phyloP scores from a whole-genome alignment of 441 rosid genomes.

The Pelargonium exstipulatum region DNA sequence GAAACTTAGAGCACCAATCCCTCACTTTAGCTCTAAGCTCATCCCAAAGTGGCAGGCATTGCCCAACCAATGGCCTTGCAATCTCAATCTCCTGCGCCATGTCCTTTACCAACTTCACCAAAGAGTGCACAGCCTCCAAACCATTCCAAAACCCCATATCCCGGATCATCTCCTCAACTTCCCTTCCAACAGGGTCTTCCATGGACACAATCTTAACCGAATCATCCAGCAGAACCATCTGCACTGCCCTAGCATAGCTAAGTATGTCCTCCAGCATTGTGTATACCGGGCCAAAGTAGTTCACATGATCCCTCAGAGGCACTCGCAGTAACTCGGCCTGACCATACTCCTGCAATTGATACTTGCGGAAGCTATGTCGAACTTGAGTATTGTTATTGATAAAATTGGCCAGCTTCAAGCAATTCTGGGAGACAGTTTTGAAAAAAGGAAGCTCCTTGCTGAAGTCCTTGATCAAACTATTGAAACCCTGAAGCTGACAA shows the following conservation, averaged over 20 bases:
- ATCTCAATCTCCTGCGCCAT: not conserved
- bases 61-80: not conserved
- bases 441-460: not conserved
- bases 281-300: no score
- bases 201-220: not conserved
- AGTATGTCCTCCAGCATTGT: not conserved
- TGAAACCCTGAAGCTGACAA: conserved; percentile 6
- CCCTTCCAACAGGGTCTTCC: not conserved
- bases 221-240: no score
- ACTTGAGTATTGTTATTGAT: not conserved
- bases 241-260: not conserved
- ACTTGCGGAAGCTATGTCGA: not conserved
- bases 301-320: no score
- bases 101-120: not conserved
- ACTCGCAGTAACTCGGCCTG: no score
- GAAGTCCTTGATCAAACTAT: not conserved
- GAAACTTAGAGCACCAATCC: not conserved
- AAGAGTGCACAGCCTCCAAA: not conserved
- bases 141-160: not conserved
- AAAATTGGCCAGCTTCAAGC: not conserved
- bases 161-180: not conserved
- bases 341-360: no score
- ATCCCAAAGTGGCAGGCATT: conserved; percentile 1
- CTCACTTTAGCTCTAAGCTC: not conserved
- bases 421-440: not conserved